Base-by-base conservation (phyloP, 352 stramenopile species). In the Phytophthora ramorum region DNA sequence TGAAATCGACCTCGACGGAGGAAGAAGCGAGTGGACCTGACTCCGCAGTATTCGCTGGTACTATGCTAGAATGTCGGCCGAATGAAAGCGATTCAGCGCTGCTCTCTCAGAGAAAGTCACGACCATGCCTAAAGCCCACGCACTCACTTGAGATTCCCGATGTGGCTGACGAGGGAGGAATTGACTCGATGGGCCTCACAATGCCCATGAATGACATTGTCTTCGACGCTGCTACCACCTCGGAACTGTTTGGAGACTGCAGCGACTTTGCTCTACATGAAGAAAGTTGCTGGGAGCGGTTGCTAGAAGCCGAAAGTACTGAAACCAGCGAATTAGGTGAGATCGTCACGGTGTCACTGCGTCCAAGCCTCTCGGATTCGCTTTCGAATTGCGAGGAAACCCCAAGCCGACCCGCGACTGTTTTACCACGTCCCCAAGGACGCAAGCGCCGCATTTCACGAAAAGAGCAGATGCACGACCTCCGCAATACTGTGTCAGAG, bases 391-490 rank as follows among this genome's bases (percentile, higher is more conserved):
- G 14, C 13, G 12, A 52, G 22, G 17, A 9, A 38, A 40, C 12
- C 13, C 13, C 22, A 52, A 17, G 16, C 14, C 22, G 35, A 53
- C 14, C 46, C n/a, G 2, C 46, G 24, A 53, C 8, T 22, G n/a
- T 7, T 46, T 22, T 24, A n/a, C 40, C 40, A n/a, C 10, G 3
- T 26, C 17, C 14, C 45, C 16, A 43, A 45, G 24, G 22, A 7
- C 12, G 14, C 9, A 53, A 62, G 26, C 14, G 32, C 3, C 41
- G 53, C 7, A 34, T 34, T 32, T 60, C 53, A 22, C 54, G 30
- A 32, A 62, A 62, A 26, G 28, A 62, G 19, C 17, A 62, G 32
- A 62, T 62, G 19, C 41, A 52, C 26, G 32, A 43, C n/a, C 43
- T 61, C n/a, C 53, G 53, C 7, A 17, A 34, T 13, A 62, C 54